A percentile compares a stretch with the other conserved stretches of the same genome.
phyloP scores from a whole-genome alignment of 1,284 basidiomycete genomes.

The Cryptococcus sp. region DNA sequence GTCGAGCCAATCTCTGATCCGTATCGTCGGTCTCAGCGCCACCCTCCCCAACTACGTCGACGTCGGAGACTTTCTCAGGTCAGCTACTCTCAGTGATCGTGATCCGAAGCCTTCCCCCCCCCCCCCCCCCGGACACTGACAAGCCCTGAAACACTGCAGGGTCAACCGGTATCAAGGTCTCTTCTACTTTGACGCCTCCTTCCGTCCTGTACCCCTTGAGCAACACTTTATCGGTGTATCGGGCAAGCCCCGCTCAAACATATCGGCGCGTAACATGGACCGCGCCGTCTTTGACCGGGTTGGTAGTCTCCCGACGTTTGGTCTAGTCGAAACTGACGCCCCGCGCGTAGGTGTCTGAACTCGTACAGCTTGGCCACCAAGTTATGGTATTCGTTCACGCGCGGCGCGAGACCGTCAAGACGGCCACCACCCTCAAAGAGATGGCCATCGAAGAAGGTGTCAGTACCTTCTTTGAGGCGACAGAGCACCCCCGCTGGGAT shows the following conservation, averaged over 20 bases:
- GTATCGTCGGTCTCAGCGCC: slow-evolving; percentile 97
- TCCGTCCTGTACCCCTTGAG: slow-evolving; percentile 93
- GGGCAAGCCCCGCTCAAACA: slow-evolving; percentile 77
- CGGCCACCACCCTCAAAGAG: slow-evolving; percentile 80
- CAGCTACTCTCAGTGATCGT: slow-evolving; percentile 16
- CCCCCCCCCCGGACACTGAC: slow-evolving; percentile 8
- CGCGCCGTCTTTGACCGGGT: slow-evolving; percentile 82
- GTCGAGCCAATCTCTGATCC: slow-evolving; percentile 91
- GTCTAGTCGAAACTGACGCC: not conserved
- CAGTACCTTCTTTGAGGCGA: slow-evolving; percentile 72
- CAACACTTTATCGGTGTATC: slow-evolving; percentile 96
- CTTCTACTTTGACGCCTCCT: slow-evolving; percentile 98
- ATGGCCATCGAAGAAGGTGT: slow-evolving; percentile 70
- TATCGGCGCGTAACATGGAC: slow-evolving; percentile 84
- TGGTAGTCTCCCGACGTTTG: not conserved
- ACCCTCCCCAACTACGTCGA: slow-evolving; percentile 97
- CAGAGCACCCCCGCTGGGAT: slow-evolving; percentile 71
- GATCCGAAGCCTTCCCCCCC: too few relatives aligned
- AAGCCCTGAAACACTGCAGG: slow-evolving; percentile 49
- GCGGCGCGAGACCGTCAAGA: slow-evolving; percentile 96
- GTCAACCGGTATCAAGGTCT: slow-evolving; percentile 88
- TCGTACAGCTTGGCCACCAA: slow-evolving; percentile 86
- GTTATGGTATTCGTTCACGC: slow-evolving; percentile 99
- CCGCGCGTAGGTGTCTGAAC: slow-evolving; percentile 60
- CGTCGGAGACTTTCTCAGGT: slow-evolving; percentile 92